A percentile compares a stretch with the other conserved stretches of the same genome.
Conservation (phyloP, 345 rosid species). For the Euclidium syriacum region DNA sequence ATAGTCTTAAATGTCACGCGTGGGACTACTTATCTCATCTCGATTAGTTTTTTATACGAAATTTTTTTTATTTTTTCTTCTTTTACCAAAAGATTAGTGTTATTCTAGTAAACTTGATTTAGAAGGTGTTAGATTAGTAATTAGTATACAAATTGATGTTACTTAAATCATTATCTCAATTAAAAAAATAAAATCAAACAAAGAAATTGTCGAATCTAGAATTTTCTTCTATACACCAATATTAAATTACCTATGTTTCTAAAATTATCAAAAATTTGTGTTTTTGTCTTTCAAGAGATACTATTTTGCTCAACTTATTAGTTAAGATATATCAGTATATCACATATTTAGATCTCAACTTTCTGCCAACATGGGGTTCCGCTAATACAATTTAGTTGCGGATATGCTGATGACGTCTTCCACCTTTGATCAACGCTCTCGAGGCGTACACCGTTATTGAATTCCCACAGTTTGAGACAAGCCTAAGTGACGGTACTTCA, state of each 20-base stretch:
- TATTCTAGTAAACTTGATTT: not conserved
- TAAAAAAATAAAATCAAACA: too few relatives aligned
- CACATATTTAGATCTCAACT: not conserved
- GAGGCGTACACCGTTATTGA: slow-evolving; percentile 22
- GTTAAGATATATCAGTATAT: not conserved
- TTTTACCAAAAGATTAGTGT: too few relatives aligned
- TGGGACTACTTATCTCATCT: slow-evolving; percentile 28
- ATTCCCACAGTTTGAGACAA: slow-evolving; percentile 9
- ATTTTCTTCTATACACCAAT: too few relatives aligned
- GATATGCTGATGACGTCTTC: slow-evolving; percentile 6
- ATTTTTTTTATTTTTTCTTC: slow-evolving; percentile 18
- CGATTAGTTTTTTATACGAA: slow-evolving; percentile 24
- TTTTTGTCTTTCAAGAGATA: too few relatives aligned
- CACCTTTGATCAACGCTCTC: slow-evolving; percentile 24
- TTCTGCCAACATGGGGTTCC: too few relatives aligned
- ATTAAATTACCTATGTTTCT: too few relatives aligned
- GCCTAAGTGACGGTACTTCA: slow-evolving; percentile 17
- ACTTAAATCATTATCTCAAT: too few relatives aligned
- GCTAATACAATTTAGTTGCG: not conserved
- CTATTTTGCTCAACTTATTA: not conserved
- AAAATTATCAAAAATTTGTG: too few relatives aligned
- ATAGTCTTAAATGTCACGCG: slow-evolving; percentile 13
- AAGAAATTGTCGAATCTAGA: too few relatives aligned
- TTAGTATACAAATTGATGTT: too few relatives aligned
- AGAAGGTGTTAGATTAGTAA: too few relatives aligned